A percentile compares a stretch with the other conserved stretches of the same genome.
Evolutionary conservation across 768 basidiomycete species (phyloP).

Genomic region (Hemileccinum rubropunctum): DNA sequence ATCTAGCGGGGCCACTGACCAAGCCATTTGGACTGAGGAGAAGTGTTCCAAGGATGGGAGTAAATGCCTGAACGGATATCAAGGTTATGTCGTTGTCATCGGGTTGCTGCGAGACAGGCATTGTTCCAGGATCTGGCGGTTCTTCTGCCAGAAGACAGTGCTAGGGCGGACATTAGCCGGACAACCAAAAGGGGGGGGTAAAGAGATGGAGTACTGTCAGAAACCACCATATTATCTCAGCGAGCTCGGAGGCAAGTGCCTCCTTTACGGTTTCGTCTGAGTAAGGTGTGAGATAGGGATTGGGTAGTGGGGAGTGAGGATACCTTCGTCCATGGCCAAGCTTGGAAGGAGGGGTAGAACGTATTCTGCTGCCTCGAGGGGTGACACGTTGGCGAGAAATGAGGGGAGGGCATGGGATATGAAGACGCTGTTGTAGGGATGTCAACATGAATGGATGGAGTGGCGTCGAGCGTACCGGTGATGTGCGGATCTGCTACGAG

Average conservation of each 20-base stretch:
- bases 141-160: slow-evolving; percentile 67
- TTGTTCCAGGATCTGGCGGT: slow-evolving; percentile 14
- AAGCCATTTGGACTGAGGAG: slow-evolving; percentile 76
- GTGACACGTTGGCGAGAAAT: slow-evolving; percentile 71
- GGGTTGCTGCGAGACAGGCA: slow-evolving; percentile 12
- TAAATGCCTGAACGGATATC: slow-evolving; percentile 85
- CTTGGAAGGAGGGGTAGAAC: slow-evolving; percentile 86
- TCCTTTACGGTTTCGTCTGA: slow-evolving; percentile 87
- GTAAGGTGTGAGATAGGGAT: slow-evolving; percentile 9
- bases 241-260: slow-evolving; percentile 77
- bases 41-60: slow-evolving; percentile 85
- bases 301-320: slow-evolving; percentile 6
- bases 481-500: slow-evolving; percentile 67
- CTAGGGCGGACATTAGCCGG: slow-evolving; percentile 33
- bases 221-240: slow-evolving; percentile 91
- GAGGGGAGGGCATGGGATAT: slow-evolving; percentile 83
- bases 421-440: slow-evolving; percentile 56
- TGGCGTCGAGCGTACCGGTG: slow-evolving; percentile 40
- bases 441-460: slow-evolving; percentile 4
- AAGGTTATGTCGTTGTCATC: slow-evolving; percentile 30
- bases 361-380: slow-evolving; percentile 89
- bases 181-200: not conserved
- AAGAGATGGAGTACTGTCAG: slow-evolving; percentile 49
- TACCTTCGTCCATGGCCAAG: slow-evolving; percentile 85
- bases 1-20: slow-evolving; percentile 71